These are phyloP conservation scores for Cytospora piceicola DNA, from an alignment of 2,329 filamentous ascomycete species.

Conservation along the genomic window DNA sequence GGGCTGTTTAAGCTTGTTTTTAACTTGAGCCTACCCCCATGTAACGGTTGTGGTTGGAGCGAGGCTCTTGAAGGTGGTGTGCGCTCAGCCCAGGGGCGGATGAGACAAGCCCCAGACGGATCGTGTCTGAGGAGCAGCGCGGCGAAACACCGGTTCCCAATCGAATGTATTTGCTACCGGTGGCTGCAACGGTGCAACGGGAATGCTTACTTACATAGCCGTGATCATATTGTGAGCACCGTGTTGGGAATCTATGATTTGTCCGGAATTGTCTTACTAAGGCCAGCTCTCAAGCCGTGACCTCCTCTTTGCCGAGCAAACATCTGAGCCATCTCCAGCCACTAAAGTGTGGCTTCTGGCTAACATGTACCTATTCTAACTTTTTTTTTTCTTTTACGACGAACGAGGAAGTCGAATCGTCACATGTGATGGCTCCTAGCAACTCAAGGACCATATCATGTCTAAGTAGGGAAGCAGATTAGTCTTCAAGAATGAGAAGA, in stretches of 20 bases:
- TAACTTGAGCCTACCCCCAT: conserved; percentile 20
- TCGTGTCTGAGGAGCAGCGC: conserved; percentile 28
- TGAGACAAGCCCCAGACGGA: conserved; percentile 31
- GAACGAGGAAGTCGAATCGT: no score
- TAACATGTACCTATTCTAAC: neutral
- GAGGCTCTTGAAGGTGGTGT: conserved; percentile 2
- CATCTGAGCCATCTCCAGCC: no score
- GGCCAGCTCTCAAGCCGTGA: neutral
- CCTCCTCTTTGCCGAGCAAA: no score
- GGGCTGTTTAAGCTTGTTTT: conserved; percentile 17
- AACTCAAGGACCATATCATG: no score
- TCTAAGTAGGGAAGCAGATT: neutral
- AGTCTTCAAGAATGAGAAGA: neutral
- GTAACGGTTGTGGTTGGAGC: neutral
- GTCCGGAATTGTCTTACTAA: neutral
- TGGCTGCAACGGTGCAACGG: conserved; percentile 6
- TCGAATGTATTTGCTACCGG: conserved; percentile 15
- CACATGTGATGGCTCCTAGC: no score
- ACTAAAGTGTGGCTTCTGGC: neutral
- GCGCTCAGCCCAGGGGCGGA: neutral
- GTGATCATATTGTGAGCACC: neutral
- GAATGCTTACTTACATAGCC: neutral
- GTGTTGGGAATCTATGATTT: neutral
- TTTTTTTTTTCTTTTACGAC: neutral
- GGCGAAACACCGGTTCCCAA: conserved; percentile 25